Evolutionary conservation across 805 yeast genomes (phyloP).

Genomic region (Wickerhamomyces chambardii): DNA sequence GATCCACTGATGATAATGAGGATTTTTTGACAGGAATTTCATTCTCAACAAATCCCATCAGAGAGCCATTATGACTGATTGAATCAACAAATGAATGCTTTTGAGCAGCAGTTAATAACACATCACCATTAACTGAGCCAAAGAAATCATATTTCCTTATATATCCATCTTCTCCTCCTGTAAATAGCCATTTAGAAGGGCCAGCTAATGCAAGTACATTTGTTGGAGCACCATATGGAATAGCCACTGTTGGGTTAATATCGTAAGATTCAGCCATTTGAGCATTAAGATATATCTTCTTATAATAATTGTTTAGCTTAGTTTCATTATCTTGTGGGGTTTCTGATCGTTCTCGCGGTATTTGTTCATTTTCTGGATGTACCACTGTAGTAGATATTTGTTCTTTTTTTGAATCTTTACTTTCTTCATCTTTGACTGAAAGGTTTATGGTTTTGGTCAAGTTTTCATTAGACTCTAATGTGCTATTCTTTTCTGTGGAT

Average conservation of each 20-base stretch:
- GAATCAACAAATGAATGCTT: slow-evolving; percentile 84
- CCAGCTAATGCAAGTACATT: slow-evolving; percentile 70
- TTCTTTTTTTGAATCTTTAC: slow-evolving; percentile 9
- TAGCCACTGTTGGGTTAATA: slow-evolving; percentile 78
- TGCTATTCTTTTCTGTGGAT: slow-evolving; percentile 6
- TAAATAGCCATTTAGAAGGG: slow-evolving; percentile 79
- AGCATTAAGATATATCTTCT: slow-evolving; percentile 33
- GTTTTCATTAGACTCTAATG: slow-evolving; percentile 5
- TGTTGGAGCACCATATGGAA: slow-evolving; percentile 72
- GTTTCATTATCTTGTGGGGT: slow-evolving; percentile 5
- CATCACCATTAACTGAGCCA: slow-evolving; percentile 77
- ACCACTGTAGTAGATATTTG: slow-evolving; percentile 1
- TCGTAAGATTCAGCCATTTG: slow-evolving; percentile 49
- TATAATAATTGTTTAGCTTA: slow-evolving; percentile 15
- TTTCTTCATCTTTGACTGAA: slow-evolving; percentile 5
- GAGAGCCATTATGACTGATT: slow-evolving; percentile 74
- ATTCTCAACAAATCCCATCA: slow-evolving; percentile 89
- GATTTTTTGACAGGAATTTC: slow-evolving; percentile 69
- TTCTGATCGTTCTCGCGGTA: slow-evolving; percentile 6
- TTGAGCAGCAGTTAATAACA: slow-evolving; percentile 86
- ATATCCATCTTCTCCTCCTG: slow-evolving; percentile 96
- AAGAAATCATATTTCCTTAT: slow-evolving; percentile 84
- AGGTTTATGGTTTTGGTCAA: slow-evolving; percentile 2
- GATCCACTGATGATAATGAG: slow-evolving; percentile 22
- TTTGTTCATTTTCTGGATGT: neutral